A percentile compares a stretch with the other conserved stretches of the same genome.
phyloP scores from a whole-genome alignment of 257 asterid species.

The Solanum pimpinellifolium region DNA sequence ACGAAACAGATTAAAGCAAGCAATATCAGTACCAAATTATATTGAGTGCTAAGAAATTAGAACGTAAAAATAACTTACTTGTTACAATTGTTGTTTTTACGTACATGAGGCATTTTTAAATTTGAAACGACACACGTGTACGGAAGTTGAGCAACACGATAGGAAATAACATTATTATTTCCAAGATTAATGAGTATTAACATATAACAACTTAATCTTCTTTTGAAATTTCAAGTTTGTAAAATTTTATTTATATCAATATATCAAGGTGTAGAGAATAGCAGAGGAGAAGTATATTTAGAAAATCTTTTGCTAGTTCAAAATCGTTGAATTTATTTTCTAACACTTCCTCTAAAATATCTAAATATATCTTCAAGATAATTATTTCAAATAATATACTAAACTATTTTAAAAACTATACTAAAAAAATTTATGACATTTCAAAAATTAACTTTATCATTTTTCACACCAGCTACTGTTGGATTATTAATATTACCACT shows the following conservation, averaged over 20 bases:
- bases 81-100: background rate
- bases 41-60: background rate
- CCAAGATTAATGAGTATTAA: background rate
- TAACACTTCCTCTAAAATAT: too few relatives aligned
- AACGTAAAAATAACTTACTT: background rate
- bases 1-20: background rate
- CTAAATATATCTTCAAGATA: too few relatives aligned
- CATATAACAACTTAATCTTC: background rate
- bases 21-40: background rate
- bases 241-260: background rate
- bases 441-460: too few relatives aligned
- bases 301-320: too few relatives aligned
- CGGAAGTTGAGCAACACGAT: background rate
- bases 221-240: background rate
- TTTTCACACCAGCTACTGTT: background rate
- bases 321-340: too few relatives aligned
- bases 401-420: too few relatives aligned
- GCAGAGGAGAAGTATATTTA: too few relatives aligned
- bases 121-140: background rate
- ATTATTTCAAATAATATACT: too few relatives aligned
- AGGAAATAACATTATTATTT: background rate
- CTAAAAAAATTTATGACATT: too few relatives aligned
- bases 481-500: background rate
- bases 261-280: background rate
- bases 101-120: background rate